A percentile compares a stretch with the other conserved stretches of the same genome.
Evolutionary conservation across 805 yeast species (phyloP).

Genomic region (Blastobotrys americana): DNA sequence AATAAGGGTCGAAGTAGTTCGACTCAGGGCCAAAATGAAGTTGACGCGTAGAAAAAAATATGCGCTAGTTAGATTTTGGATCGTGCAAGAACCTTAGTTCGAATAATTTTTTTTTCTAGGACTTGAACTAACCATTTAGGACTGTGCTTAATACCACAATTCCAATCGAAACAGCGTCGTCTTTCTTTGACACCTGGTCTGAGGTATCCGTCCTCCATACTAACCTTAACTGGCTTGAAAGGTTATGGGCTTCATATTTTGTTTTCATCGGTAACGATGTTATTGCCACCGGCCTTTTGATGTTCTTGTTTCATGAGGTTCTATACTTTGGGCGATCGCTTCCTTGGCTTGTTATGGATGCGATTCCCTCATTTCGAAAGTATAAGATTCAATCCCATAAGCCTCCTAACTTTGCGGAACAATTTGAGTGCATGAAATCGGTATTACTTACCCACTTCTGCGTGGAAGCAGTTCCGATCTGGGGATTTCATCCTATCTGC

Average conservation of each 20-base stretch:
- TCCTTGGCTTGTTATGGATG: constrained; percentile 88
- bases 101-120: no score
- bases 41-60: no score
- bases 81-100: no score
- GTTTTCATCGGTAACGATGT: constrained; percentile 78
- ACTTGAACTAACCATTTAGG: not conserved
- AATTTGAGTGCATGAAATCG: constrained; percentile 83
- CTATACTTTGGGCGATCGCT: constrained; percentile 87
- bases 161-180: not conserved
- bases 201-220: not conserved
- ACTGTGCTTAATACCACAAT: constrained; percentile 4
- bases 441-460: constrained; percentile 82
- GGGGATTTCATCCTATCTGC: constrained; percentile 95
- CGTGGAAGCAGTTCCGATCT: constrained; percentile 92
- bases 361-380: constrained; percentile 73
- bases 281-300: constrained; percentile 83
- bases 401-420: constrained; percentile 73
- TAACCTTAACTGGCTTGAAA: constrained; percentile 44
- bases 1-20: no score
- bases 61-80: no score
- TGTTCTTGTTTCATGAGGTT: constrained; percentile 75
- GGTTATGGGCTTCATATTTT: constrained; percentile 86
- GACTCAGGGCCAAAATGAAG: no score
- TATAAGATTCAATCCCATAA: constrained; percentile 87
- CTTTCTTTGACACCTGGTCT: constrained; percentile 1